These are phyloP conservation scores for Cyclotella distinguenda DNA, from an alignment of 108 stramenopile genomes.

Conservation along the genomic window DNA sequence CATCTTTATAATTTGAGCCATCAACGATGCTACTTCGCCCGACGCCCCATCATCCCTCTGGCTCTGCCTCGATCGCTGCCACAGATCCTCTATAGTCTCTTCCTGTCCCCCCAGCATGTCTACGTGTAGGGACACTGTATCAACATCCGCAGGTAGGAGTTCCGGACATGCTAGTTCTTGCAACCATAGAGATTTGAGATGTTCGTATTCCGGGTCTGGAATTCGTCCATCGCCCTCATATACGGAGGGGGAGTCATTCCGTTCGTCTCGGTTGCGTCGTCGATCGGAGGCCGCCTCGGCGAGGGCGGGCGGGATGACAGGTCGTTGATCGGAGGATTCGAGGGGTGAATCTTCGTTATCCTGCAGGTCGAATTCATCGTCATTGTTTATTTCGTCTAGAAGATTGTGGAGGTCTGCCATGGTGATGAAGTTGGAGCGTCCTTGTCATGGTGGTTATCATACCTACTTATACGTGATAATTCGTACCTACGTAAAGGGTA, in stretches of 20 bases:
- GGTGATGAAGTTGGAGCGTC: conserved; percentile 3
- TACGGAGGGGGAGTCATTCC: conserved; percentile 1
- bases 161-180: conserved; percentile 73
- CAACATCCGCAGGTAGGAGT: conserved; percentile 56
- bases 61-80: conserved; percentile 16
- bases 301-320: conserved; percentile 4
- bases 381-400: conserved; percentile 54
- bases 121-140: conserved; percentile 47
- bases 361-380: conserved; percentile 24
- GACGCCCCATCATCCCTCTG: conserved; percentile 27
- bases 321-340: neutral
- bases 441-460: no score
- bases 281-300: neutral
- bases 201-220: conserved; percentile 56
- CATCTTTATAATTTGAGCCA: conserved; percentile 63
- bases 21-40: conserved; percentile 50
- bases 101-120: conserved; percentile 57
- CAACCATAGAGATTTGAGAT: conserved; percentile 60
- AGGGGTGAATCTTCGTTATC: conserved; percentile 6
- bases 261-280: neutral
- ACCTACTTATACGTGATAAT: no score
- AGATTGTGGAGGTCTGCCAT: conserved; percentile 78
- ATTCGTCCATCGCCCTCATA: conserved; percentile 17
- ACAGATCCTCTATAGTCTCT: conserved; percentile 56
- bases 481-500: no score